A percentile compares a stretch with the other conserved stretches of the same genome.
phyloP scores from a whole-genome alignment of 1,284 basidiomycete genomes.

The Thecaphora thlaspeos region DNA sequence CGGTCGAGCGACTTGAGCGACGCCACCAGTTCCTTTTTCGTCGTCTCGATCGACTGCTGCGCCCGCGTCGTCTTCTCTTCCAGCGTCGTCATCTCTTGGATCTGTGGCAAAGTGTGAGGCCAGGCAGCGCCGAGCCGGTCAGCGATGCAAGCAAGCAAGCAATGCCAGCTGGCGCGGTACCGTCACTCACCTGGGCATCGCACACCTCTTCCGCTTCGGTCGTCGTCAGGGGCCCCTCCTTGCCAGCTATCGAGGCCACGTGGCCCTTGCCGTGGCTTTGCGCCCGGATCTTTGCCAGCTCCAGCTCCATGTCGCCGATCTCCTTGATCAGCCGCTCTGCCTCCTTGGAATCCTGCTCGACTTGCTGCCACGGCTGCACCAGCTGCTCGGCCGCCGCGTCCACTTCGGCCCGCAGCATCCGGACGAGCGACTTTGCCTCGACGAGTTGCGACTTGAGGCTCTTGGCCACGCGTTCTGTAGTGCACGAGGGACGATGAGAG shows the following conservation, averaged over 20 bases:
- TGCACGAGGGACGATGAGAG: too few species aligned
- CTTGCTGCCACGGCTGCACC: slow-evolving; percentile 32
- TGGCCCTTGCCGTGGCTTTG: slow-evolving; percentile 33
- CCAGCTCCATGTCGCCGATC: slow-evolving; percentile 50
- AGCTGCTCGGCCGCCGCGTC: slow-evolving; percentile 36
- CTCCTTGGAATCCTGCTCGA: slow-evolving; percentile 29
- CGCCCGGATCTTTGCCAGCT: slow-evolving; percentile 44
- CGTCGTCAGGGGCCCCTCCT: slow-evolving; percentile 40
- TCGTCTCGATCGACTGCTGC: slow-evolving; percentile 34
- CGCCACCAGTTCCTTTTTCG: slow-evolving; percentile 44
- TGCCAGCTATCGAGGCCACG: slow-evolving; percentile 31
- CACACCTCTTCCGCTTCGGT: slow-evolving; percentile 40
- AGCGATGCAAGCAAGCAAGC: too few species aligned
- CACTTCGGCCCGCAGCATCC: slow-evolving; percentile 35
- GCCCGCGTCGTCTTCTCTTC: slow-evolving; percentile 37
- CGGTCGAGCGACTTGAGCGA: slow-evolving; percentile 38
- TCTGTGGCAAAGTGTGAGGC: slow-evolving; percentile 4
- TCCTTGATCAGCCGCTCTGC: slow-evolving; percentile 37
- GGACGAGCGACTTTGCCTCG: slow-evolving; percentile 43
- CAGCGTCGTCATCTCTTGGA: slow-evolving; percentile 41
- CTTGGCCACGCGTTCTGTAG: slow-evolving; percentile 35
- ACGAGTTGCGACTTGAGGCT: slow-evolving; percentile 47
- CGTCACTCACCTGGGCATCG: slow-evolving; percentile 28
- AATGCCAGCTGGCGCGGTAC: too few species aligned
- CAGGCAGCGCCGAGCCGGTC: too few species aligned